These are phyloP conservation scores for Vitis cinerea DNA, from an alignment of 164 flowering plant species.

Conservation along the genomic window DNA sequence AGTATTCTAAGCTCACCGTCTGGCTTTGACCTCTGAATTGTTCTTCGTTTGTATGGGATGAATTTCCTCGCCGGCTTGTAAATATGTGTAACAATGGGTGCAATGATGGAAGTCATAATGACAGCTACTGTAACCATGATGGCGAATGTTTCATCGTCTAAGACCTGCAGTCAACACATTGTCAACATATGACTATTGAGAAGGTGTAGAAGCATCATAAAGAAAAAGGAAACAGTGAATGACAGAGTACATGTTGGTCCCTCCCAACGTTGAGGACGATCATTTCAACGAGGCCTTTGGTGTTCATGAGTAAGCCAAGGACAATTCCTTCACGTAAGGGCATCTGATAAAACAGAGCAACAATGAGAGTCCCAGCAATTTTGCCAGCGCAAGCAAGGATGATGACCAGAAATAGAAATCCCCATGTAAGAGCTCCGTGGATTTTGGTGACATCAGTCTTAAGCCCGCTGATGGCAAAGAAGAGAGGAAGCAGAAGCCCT, in stretches of 20 bases:
- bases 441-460: slow-evolving; percentile 19
- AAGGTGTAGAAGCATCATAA: no score
- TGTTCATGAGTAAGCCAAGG: slow-evolving; percentile 41
- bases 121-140: slow-evolving; percentile 31
- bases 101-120: slow-evolving; percentile 24
- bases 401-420: slow-evolving; percentile 1
- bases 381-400: slow-evolving; percentile 25
- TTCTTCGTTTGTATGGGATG: slow-evolving; percentile 26
- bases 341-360: slow-evolving; percentile 17
- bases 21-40: slow-evolving; percentile 24
- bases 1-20: slow-evolving; percentile 22
- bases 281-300: slow-evolving; percentile 37
- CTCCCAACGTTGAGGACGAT: slow-evolving; percentile 35
- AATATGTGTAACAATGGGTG: slow-evolving; percentile 22
- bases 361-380: slow-evolving; percentile 25
- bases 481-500: slow-evolving; percentile 34
- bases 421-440: slow-evolving; percentile 17
- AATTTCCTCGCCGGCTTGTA: slow-evolving; percentile 23
- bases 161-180: slow-evolving; percentile 19
- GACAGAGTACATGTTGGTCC: slow-evolving; percentile 27
- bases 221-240: no score
- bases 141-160: slow-evolving; percentile 28
- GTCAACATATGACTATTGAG: no score
- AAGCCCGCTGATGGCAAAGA: slow-evolving; percentile 35
- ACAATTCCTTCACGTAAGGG: slow-evolving; percentile 26